phyloP scores from a whole-genome alignment of 495 filamentous ascomycete species.

The Lasiosphaeria hispida region DNA sequence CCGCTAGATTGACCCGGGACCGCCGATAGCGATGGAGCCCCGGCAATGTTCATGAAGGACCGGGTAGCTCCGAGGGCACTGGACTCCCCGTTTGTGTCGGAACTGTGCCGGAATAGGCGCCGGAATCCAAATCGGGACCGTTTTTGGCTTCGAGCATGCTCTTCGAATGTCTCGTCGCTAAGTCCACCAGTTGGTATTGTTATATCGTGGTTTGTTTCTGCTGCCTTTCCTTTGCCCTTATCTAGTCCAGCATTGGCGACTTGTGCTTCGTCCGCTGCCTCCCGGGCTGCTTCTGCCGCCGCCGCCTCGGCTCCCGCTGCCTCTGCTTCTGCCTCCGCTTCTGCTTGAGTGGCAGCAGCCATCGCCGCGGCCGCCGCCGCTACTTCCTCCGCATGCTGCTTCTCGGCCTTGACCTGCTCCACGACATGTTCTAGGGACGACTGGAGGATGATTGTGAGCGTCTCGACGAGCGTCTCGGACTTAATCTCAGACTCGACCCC shows the following conservation, averaged over 20 bases:
- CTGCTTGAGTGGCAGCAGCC: slow-evolving; percentile 11
- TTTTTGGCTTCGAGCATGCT: background rate
- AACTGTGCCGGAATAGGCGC: slow-evolving; percentile 9
- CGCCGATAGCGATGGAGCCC: slow-evolving; percentile 6
- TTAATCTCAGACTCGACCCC: slow-evolving; percentile 19
- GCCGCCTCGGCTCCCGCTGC: slow-evolving; percentile 1
- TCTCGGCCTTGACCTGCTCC: slow-evolving; percentile 29
- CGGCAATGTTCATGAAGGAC: no score
- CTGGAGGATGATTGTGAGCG: slow-evolving; percentile 28
- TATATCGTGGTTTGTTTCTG: background rate
- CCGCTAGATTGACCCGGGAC: background rate
- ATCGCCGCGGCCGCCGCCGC: slow-evolving; percentile 12
- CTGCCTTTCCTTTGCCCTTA: slow-evolving; percentile 12
- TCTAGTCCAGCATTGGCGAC: background rate
- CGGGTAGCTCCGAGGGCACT: slow-evolving; percentile 14
- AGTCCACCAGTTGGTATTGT: background rate
- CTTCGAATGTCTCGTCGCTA: background rate
- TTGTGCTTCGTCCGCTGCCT: no score
- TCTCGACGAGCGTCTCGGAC: slow-evolving; percentile 30
- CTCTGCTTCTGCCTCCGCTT: slow-evolving; percentile 3
- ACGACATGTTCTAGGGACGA: slow-evolving; percentile 35
- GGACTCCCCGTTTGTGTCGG: slow-evolving; percentile 14
- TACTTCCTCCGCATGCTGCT: slow-evolving; percentile 17
- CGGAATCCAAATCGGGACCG: slow-evolving; percentile 13
- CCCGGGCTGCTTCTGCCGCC: background rate